phyloP scores from a whole-genome alignment of 495 filamentous ascomycete genomes.

The Penicillium argentinense region DNA sequence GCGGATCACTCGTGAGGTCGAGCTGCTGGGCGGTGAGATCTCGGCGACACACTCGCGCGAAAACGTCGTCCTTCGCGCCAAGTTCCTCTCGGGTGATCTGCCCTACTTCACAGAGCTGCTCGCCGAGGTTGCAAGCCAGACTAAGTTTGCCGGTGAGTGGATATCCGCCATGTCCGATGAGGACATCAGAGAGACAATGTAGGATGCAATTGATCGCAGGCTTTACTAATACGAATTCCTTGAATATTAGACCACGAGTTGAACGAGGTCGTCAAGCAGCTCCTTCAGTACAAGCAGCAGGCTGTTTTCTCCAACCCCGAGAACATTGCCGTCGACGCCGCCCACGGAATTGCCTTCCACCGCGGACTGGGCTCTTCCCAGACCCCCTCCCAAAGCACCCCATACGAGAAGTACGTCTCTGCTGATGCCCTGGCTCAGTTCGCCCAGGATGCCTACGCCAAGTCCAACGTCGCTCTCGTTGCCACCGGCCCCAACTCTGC shows the following conservation, averaged over 20 bases:
- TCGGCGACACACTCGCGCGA: constrained; percentile 85
- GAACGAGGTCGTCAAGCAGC: constrained; percentile 75
- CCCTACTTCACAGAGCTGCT: constrained; percentile 97
- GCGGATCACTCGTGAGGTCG: constrained; percentile 89
- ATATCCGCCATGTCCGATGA: background rate
- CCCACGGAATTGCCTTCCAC: constrained; percentile 91
- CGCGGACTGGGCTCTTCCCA: constrained; percentile 78
- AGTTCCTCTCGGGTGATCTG: constrained; percentile 91
- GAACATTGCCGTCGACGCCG: constrained; percentile 78
- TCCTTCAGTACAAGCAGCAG: constrained; percentile 71
- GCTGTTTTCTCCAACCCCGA: constrained; percentile 62
- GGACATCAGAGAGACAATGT: background rate
- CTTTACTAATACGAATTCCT: constrained; percentile 15
- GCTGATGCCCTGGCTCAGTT: constrained; percentile 68
- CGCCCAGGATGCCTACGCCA: constrained; percentile 74
- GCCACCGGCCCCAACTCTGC: constrained; percentile 78
- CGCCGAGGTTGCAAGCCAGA: constrained; percentile 83
- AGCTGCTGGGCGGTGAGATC: constrained; percentile 89
- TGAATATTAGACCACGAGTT: constrained; percentile 71
- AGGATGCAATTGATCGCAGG: background rate
- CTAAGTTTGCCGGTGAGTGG: constrained; percentile 76
- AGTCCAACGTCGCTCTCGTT: constrained; percentile 86
- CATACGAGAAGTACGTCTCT: constrained; percentile 74
- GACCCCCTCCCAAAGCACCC: constrained; percentile 65
- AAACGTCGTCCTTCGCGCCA: constrained; percentile 85